Base-by-base conservation (phyloP, 2,329 filamentous ascomycete species). In the Pseudonectria buxi region DNA sequence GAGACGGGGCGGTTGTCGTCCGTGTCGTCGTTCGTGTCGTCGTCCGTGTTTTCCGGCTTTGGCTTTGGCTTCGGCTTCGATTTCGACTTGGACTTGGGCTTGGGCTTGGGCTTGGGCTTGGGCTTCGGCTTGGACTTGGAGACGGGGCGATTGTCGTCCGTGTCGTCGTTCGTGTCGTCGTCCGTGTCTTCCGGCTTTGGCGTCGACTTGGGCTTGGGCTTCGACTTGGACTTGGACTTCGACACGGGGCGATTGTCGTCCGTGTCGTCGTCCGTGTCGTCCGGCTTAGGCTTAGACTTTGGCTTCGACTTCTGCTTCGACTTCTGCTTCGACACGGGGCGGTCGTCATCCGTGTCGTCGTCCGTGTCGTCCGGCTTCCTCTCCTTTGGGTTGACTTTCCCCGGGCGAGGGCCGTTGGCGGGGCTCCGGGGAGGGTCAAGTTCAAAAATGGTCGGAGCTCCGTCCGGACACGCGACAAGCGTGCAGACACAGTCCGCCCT, bases 401-500 rank as follows among this genome's bases (percentile, higher is more conserved):
- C n/a, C n/a, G n/a, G n/a, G n/a, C n/a, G n/a, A n/a, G n/a, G n/a
- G n/a, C n/a, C n/a, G n/a, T n/a, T n/a, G n/a, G n/a, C n/a, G n/a
- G 5, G 18, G 18, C 18, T 22, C 9, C 18, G 9, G 18, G 18
- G 9, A 9, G 18, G 18, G 18, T 22, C 18, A 6, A 22, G 9
- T 22, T 22, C 18, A 22, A 22, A 41, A 33, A 39, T 26, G 25
- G 40, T 36, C 14, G 28, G 37, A 14, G 36, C 36, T 11, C 14
- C 30, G 3, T 16, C 11, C 6, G 56, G 53, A 30, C 55, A 59
- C 6, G 38, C 22, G n/a, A 51, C 53, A 7, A 22, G 35, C 3
- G 44, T 28, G 43, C 54, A 62, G 32, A 52, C 24, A 42, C 58
- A 62, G 7, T 35, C 24, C 16, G 39, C 33, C 7, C 37, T 10